These are phyloP conservation scores for Populus pruinosa DNA, from an alignment of 345 rosid genomes.

Conservation along the genomic window DNA sequence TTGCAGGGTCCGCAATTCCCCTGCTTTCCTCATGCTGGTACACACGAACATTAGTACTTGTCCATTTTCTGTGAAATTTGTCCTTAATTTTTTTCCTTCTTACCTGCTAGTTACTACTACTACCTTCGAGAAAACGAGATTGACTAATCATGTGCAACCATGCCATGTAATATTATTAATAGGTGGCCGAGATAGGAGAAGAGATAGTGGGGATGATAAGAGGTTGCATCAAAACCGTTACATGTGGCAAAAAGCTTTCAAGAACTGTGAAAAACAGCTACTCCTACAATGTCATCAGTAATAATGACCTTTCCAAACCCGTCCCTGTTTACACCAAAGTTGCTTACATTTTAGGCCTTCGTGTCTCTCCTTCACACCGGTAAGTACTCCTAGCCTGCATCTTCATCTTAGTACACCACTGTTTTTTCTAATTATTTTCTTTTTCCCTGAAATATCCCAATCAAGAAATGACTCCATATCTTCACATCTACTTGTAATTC, in stretches of 20 bases:
- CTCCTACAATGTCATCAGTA: background rate
- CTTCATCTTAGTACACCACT: background rate
- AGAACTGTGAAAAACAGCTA: slow-evolving; percentile 25
- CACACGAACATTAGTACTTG: background rate
- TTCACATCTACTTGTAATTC: too few species aligned
- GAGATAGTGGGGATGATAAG: slow-evolving; percentile 87
- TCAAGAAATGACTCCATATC: too few species aligned
- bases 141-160: background rate
- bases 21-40: slow-evolving; percentile 97
- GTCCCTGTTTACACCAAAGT: slow-evolving; percentile 67
- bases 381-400: background rate
- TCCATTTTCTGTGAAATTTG: background rate
- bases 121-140: too few species aligned
- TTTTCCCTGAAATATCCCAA: too few species aligned
- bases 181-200: slow-evolving; percentile 84
- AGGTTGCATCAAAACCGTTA: slow-evolving; percentile 89
- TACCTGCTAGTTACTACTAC: too few species aligned
- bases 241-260: slow-evolving; percentile 61
- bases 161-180: background rate
- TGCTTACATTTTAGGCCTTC: slow-evolving; percentile 86
- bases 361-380: slow-evolving; percentile 91
- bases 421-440: too few species aligned
- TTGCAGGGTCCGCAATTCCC: slow-evolving; percentile 97
- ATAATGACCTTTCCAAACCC: slow-evolving; percentile 15
- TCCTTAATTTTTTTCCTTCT: background rate